Evolutionary conservation across 2,329 filamentous ascomycete genomes (phyloP).

Genomic region (Juglanconis sp.): DNA sequence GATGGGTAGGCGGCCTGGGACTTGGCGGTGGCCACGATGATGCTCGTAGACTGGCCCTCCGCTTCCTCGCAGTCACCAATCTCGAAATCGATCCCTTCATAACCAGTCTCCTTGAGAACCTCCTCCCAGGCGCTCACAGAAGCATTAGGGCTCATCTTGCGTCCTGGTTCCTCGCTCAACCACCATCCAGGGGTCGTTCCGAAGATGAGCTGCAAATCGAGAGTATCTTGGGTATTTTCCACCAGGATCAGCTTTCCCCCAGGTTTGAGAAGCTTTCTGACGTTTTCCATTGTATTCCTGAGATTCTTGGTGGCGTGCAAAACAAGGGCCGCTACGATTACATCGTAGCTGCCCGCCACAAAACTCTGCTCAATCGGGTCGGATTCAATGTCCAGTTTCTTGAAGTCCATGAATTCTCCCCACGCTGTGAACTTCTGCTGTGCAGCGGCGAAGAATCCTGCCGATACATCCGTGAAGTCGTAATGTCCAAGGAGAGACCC

Average conservation of each 20-base stretch:
- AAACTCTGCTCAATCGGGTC: slow-evolving; percentile 29
- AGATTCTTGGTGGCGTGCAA: slow-evolving; percentile 25
- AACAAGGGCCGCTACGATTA: slow-evolving; percentile 29
- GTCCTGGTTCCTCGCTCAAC: slow-evolving; percentile 22
- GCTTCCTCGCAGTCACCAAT: not conserved
- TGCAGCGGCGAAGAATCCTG: slow-evolving; percentile 35
- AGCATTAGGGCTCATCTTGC: not conserved
- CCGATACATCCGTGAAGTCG: slow-evolving; percentile 39
- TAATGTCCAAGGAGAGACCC: slow-evolving; percentile 24
- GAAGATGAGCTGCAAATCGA: slow-evolving; percentile 25
- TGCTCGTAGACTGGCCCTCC: not conserved
- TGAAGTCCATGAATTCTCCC: slow-evolving; percentile 24
- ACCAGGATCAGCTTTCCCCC: slow-evolving; percentile 32
- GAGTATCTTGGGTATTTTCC: slow-evolving; percentile 7
- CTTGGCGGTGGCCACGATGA: not conserved
- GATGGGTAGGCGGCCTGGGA: not conserved
- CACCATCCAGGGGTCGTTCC: slow-evolving; percentile 35
- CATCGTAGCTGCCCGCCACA: slow-evolving; percentile 27
- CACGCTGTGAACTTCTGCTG: slow-evolving; percentile 25
- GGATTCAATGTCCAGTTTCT: slow-evolving; percentile 27
- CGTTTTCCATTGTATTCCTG: slow-evolving; percentile 22
- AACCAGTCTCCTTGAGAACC: not conserved
- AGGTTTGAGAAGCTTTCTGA: slow-evolving; percentile 28
- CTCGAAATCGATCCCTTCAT: not conserved
- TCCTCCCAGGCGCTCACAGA: not conserved